Evolutionary conservation across 805 yeast species (phyloP).

Genomic region (Yamadazyma endophytica): DNA sequence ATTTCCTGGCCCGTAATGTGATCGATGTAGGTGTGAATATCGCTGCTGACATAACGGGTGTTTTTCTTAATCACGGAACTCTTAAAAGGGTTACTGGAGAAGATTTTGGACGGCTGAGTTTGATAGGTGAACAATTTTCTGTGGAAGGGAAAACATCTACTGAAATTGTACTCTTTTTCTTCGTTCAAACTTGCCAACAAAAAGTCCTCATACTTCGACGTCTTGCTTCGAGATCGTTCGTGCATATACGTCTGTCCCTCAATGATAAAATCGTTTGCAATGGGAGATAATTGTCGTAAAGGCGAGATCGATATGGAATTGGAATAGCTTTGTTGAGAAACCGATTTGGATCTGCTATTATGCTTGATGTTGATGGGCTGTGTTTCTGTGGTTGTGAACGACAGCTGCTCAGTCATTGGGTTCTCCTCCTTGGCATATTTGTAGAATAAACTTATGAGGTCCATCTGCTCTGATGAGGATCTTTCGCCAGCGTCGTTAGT

Average conservation of each 20-base stretch:
- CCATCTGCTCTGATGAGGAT: constrained; percentile 19
- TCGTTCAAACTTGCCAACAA: constrained; percentile 21
- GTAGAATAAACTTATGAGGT: constrained; percentile 32
- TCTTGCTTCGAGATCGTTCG: constrained; percentile 1
- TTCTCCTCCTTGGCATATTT: constrained; percentile 37
- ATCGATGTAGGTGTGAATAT: constrained; percentile 28
- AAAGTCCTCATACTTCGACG: constrained; percentile 6
- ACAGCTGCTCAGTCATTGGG: neutral
- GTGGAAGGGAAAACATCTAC: constrained; percentile 79
- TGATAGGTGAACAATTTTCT: constrained; percentile 53
- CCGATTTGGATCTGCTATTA: constrained; percentile 3
- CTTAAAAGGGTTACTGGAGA: constrained; percentile 15
- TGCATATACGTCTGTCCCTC: neutral
- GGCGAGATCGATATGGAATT: constrained; percentile 14
- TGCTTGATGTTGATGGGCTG: constrained; percentile 10
- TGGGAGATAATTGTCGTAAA: constrained; percentile 7
- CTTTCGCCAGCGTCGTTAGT: constrained; percentile 3
- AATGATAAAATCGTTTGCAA: no score
- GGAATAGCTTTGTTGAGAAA: constrained; percentile 1
- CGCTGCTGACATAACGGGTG: constrained; percentile 24
- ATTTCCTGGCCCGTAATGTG: constrained; percentile 49
- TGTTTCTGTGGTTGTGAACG: constrained; percentile 1
- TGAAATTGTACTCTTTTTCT: constrained; percentile 60
- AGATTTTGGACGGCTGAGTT: constrained; percentile 48
- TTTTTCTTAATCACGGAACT: constrained; percentile 21